Conservation (phyloP, 805 yeast species). For the Candida oleophila region DNA sequence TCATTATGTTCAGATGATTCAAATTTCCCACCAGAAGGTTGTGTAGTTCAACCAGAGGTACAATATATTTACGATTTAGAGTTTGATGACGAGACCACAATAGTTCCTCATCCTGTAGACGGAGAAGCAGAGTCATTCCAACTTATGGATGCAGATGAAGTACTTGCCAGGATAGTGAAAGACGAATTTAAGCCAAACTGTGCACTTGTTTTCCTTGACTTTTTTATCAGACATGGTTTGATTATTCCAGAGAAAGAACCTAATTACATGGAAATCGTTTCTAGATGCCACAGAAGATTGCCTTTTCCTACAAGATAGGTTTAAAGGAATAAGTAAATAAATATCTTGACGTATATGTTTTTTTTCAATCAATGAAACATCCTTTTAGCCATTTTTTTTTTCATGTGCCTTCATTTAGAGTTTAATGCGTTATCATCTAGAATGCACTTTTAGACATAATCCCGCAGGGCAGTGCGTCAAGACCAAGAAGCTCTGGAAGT, state of each 20-base stretch:
- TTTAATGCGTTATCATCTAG: no score
- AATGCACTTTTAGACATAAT: no score
- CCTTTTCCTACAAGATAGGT: slow-evolving; percentile 57
- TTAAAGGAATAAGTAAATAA: no score
- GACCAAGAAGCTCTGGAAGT: no score
- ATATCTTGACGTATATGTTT: no score
- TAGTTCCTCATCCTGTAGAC: slow-evolving; percentile 45
- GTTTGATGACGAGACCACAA: slow-evolving; percentile 42
- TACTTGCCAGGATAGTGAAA: slow-evolving; percentile 44
- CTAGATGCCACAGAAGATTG: slow-evolving; percentile 62
- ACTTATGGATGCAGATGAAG: slow-evolving; percentile 60
- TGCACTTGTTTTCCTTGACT: slow-evolving; percentile 76
- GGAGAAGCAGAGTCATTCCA: slow-evolving; percentile 71
- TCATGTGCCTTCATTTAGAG: no score
- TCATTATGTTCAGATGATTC: background rate
- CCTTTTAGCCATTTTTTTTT: no score
- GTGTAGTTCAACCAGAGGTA: slow-evolving; percentile 82
- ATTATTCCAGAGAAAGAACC: slow-evolving; percentile 67
- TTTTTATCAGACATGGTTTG: slow-evolving; percentile 80
- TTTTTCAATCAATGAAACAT: no score
- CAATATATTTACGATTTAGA: slow-evolving; percentile 76
- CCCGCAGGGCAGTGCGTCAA: no score
- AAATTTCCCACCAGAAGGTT: background rate
- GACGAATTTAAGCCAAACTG: slow-evolving; percentile 89
- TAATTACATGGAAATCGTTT: slow-evolving; percentile 57